Percentiles rank a stretch among this genome's conserved stretches.
phyloP scores from a whole-genome alignment of 768 basidiomycete species.

The Hericium erinaceus region DNA sequence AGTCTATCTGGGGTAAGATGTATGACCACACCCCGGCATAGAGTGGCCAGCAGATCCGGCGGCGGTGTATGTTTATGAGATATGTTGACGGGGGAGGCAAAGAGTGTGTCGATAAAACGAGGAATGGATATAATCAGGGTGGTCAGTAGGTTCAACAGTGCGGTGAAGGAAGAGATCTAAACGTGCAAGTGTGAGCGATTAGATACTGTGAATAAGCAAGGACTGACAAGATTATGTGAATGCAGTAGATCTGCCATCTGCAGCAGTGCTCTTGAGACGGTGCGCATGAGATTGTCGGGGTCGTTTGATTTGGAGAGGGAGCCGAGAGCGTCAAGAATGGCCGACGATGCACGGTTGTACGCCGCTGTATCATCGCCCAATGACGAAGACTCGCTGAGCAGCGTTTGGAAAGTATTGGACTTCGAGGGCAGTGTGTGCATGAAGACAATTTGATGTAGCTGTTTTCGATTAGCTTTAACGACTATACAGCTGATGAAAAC shows the following conservation, averaged over 20 bases:
- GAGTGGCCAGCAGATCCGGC: neutral
- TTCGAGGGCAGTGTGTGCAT: slow-evolving; percentile 4
- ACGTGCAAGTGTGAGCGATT: neutral
- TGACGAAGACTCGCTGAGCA: slow-evolving; percentile 4
- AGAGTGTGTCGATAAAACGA: slow-evolving; percentile 5
- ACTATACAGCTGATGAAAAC: neutral
- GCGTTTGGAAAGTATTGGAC: slow-evolving; percentile 8
- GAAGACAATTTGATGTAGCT: slow-evolving; percentile 13
- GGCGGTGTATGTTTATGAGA: neutral
- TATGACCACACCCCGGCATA: neutral
- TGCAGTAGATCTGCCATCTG: slow-evolving; percentile 8
- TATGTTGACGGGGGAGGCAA: neutral
- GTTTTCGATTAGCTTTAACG: neutral
- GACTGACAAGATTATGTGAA: slow-evolving; percentile 7
- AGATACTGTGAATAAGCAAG: neutral
- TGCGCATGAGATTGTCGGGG: slow-evolving; percentile 1
- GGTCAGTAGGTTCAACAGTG: slow-evolving; percentile 9
- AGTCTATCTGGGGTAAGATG: neutral
- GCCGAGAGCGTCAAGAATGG: slow-evolving; percentile 6
- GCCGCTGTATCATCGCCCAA: neutral
- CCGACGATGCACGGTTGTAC: slow-evolving; percentile 7
- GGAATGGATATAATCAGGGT: slow-evolving; percentile 10
- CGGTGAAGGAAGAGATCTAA: slow-evolving; percentile 6
- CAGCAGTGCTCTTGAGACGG: slow-evolving; percentile 3
- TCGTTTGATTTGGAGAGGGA: neutral